phyloP scores from a whole-genome alignment of 106 monocot genomes.

The Platanthera zijinensis region DNA sequence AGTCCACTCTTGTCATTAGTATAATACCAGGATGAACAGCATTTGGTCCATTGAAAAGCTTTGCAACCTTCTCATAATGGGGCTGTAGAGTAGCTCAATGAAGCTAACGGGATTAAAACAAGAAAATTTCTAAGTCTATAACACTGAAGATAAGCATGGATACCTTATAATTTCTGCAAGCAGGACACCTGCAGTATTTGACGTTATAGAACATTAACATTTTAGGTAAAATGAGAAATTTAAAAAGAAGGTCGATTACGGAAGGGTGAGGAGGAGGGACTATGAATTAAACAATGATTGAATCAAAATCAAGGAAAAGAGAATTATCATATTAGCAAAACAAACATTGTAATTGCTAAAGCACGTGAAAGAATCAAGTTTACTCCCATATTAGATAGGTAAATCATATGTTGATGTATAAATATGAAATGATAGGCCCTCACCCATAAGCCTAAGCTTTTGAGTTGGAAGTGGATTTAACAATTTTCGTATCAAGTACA shows the following conservation, averaged over 20 bases:
- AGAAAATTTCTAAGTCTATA: not conserved
- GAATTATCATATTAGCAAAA: not conserved
- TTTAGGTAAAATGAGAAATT: not conserved
- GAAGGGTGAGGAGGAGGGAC: not conserved
- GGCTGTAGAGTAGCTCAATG: conserved; percentile 42
- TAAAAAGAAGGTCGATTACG: not conserved
- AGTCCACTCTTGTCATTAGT: conserved; percentile 84
- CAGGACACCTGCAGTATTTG: conserved; percentile 66
- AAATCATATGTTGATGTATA: too few relatives aligned
- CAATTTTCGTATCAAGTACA: too few relatives aligned
- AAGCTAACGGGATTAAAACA: conserved; percentile 1
- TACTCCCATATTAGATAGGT: too few relatives aligned
- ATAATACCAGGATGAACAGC: conserved; percentile 88
- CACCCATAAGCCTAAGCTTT: too few relatives aligned
- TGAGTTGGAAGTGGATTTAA: too few relatives aligned
- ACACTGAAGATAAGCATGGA: not conserved
- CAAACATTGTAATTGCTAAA: not conserved
- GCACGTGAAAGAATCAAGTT: too few relatives aligned
- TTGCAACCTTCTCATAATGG: conserved; percentile 95
- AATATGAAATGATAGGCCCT: too few relatives aligned
- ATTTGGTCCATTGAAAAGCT: conserved; percentile 87
- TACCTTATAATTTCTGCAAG: conserved; percentile 99
- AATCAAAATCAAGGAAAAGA: not conserved
- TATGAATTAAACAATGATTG: not conserved
- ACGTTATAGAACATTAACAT: not conserved